Evolutionary conservation across 257 asterid genomes (phyloP).

Genomic region (Apocynum venetum): DNA sequence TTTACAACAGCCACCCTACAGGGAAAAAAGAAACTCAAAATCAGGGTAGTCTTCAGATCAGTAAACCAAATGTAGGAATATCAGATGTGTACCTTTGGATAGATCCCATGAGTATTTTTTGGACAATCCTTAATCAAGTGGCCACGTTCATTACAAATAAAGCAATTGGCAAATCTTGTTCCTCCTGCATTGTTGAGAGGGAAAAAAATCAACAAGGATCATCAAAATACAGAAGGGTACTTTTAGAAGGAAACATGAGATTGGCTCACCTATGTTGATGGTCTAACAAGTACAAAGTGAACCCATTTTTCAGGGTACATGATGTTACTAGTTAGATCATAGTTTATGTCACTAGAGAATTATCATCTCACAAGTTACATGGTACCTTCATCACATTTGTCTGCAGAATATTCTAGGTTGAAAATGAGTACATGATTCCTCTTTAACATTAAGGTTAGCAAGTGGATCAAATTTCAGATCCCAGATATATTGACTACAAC

Average conservation of each 20-base stretch:
- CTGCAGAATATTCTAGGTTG: not conserved
- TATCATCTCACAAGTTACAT: not conserved
- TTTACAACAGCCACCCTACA: constrained; percentile 91
- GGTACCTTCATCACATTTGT: not conserved
- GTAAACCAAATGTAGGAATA: constrained; percentile 1
- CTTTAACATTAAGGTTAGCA: not conserved
- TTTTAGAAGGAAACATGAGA: constrained; percentile 2
- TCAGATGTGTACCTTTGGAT: constrained; percentile 62
- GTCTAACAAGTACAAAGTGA: not conserved
- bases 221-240: not conserved
- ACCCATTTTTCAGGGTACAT: not conserved
- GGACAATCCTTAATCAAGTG: constrained; percentile 96
- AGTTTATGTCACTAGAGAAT: not conserved
- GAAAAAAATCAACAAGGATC: not conserved
- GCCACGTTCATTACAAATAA: constrained; percentile 84
- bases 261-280: not conserved
- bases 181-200: constrained; percentile 66
- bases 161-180: constrained; percentile 80
- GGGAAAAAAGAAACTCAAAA: constrained; percentile 9
- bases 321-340: not conserved
- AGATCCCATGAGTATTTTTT: constrained; percentile 75
- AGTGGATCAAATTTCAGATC: not conserved
- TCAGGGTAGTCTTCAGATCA: not conserved
- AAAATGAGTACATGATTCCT: not conserved
- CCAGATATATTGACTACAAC: not conserved